Evolutionary conservation across 441 rosid species (phyloP).

Genomic region (Mallotus japonicus): DNA sequence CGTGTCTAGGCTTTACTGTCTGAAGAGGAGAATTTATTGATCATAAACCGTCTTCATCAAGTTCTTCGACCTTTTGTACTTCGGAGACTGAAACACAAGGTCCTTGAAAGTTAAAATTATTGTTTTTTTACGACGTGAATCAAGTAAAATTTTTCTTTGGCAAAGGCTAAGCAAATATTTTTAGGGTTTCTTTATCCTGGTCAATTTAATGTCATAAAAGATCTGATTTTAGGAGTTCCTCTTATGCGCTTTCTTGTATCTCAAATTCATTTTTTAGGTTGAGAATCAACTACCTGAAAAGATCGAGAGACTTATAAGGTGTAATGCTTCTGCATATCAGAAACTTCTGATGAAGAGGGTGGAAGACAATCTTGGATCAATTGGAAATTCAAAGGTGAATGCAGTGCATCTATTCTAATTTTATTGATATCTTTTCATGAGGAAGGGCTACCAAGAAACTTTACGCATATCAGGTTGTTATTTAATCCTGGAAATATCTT

Average conservation of each 20-base stretch:
- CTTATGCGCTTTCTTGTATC: slow-evolving; percentile 14
- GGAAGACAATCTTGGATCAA: slow-evolving; percentile 88
- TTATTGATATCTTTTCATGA: slow-evolving; percentile 8
- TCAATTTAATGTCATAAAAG: background rate
- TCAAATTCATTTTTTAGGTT: slow-evolving; percentile 49
- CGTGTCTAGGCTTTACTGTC: slow-evolving; percentile 73
- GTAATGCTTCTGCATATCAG: slow-evolving; percentile 97
- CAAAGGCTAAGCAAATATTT: background rate
- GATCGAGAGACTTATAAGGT: slow-evolving; percentile 89
- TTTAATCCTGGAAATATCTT: slow-evolving; percentile 23
- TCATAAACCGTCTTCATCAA: slow-evolving; percentile 94
- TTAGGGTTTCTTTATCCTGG: background rate
- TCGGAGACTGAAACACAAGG: slow-evolving; percentile 94
- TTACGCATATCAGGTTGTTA: background rate
- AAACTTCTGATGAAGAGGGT: slow-evolving; percentile 95
- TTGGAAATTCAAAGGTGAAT: slow-evolving; percentile 79
- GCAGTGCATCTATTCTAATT: slow-evolving; percentile 7
- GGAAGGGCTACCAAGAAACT: background rate
- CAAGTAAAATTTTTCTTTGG: background rate
- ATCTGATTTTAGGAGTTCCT: slow-evolving; percentile 12
- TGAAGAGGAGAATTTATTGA: slow-evolving; percentile 92
- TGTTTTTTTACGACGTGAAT: background rate
- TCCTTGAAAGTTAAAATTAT: slow-evolving; percentile 19
- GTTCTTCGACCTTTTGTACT: slow-evolving; percentile 96
- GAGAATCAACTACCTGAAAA: slow-evolving; percentile 93